Base-by-base conservation (phyloP, 2,329 filamentous ascomycete species). In the Pseudogymnoascus sp. region DNA sequence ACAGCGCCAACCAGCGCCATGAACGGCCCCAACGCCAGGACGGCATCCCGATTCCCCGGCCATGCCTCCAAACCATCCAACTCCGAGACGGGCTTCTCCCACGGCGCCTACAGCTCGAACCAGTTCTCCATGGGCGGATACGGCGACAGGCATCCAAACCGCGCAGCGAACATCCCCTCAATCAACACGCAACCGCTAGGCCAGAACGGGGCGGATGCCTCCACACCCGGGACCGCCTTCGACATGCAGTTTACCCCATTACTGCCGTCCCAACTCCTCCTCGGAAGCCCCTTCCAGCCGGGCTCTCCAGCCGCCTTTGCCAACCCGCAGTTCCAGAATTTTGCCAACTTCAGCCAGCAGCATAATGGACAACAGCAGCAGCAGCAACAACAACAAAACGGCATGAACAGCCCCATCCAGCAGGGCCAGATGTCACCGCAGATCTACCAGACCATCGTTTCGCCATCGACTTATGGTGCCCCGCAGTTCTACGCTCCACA, bases 201-300 rank as follows among this genome's bases (percentile, higher is more conserved):
- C 68, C 80, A 75, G 63, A 85, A 81, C 73, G 80, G 78, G 64
- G 83, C 82, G 70, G 92, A 96, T 67, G 85, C 96, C 84, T 82
- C 89, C 68, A 93, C 90, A 23, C 92, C 94, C 14, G 92, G 90
- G 45, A 93, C 91, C 61, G 91, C 84, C 45, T 96, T 92, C 73
- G 94, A 97, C 73, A 97, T 97, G 93, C 94, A 97, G 78, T 97
- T 97, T 77, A 97, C 94, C 10, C 93, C 94, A 67, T 83, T 99
- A 68, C 85, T 99, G 38, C 94, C 94, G 37, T 97, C 93, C 35
- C 91, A 97, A 77, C 81, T 99, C 69, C 85, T 99, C 26, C 88
- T 97, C 60, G 94, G 94, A 58, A 97, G 92, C 76, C 94, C 94
- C 16, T 97, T 97, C 78, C 94, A 97, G 77, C 92, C 94, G 12